These are phyloP conservation scores for Astrothelium subdiscretum DNA, from an alignment of 495 filamentous ascomycete species.

Conservation along the genomic window DNA sequence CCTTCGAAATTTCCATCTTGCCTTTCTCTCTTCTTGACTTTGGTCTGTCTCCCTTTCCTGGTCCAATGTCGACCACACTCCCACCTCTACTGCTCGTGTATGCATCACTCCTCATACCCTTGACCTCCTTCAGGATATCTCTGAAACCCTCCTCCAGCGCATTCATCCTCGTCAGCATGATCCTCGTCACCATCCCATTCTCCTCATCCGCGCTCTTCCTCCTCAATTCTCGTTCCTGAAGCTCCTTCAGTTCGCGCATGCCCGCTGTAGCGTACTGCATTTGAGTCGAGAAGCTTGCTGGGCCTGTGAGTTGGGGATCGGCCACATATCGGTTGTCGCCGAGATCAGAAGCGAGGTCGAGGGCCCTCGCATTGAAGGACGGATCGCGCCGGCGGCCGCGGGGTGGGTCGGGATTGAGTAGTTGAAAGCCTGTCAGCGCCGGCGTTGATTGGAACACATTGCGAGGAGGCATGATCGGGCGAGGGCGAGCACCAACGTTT, in stretches of 20 bases:
- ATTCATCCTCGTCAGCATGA: slow-evolving; percentile 89
- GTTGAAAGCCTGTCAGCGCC: slow-evolving; percentile 35
- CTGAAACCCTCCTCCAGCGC: slow-evolving; percentile 77
- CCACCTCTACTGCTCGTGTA: not conserved
- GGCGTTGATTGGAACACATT: slow-evolving; percentile 43
- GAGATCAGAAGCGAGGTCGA: slow-evolving; percentile 61
- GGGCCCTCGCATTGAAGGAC: slow-evolving; percentile 41
- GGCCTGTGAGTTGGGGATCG: slow-evolving; percentile 40
- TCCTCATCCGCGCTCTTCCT: slow-evolving; percentile 45
- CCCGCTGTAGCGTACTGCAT: slow-evolving; percentile 52
- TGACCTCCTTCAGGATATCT: slow-evolving; percentile 75
- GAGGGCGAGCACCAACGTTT: slow-evolving; percentile 28
- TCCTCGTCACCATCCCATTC: slow-evolving; percentile 54
- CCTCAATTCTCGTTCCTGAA: slow-evolving; percentile 8
- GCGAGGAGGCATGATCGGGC: slow-evolving; percentile 42
- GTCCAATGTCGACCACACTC: slow-evolving; percentile 1
- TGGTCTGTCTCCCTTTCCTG: not conserved
- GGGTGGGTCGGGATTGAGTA: slow-evolving; percentile 21
- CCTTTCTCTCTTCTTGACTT: not conserved
- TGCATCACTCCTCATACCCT: slow-evolving; percentile 40
- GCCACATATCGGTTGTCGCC: slow-evolving; percentile 42
- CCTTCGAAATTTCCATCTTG: slow-evolving; percentile 6
- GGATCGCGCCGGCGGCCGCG: slow-evolving; percentile 25
- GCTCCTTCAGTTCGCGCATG: slow-evolving; percentile 16
- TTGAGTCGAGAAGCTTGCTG: slow-evolving; percentile 69